These are phyloP conservation scores for Lathyrus oleraceus DNA, from an alignment of 306 rosid species.

Conservation along the genomic window DNA sequence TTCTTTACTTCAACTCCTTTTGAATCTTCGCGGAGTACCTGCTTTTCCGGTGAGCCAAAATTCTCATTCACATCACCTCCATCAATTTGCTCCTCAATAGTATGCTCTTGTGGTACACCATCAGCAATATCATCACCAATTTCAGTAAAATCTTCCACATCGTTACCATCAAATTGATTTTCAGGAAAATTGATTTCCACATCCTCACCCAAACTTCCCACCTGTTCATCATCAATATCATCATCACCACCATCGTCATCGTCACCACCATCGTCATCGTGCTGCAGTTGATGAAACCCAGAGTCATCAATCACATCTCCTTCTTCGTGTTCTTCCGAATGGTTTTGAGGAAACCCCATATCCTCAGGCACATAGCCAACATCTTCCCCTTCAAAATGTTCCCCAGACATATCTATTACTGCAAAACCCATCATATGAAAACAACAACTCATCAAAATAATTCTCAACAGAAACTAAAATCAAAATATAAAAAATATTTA, in stretches of 20 bases:
- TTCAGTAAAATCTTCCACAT: slow-evolving; percentile 30
- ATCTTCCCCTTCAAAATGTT: slow-evolving; percentile 49
- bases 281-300: slow-evolving; percentile 43
- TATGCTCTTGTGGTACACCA: slow-evolving; percentile 36
- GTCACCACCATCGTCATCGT: slow-evolving; percentile 10
- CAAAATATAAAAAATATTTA: not conserved
- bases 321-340: slow-evolving; percentile 41
- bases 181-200: slow-evolving; percentile 20
- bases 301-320: slow-evolving; percentile 49
- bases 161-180: slow-evolving; percentile 41
- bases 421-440: slow-evolving; percentile 17
- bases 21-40: slow-evolving; percentile 40
- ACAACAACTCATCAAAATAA: slow-evolving; percentile 24
- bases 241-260: not conserved
- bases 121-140: slow-evolving; percentile 22
- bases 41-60: slow-evolving; percentile 42
- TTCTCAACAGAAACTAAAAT: slow-evolving; percentile 6
- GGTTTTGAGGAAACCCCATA: slow-evolving; percentile 37
- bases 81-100: slow-evolving; percentile 45
- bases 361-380: slow-evolving; percentile 55
- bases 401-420: slow-evolving; percentile 44
- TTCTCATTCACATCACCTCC: slow-evolving; percentile 39
- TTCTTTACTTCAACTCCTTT: slow-evolving; percentile 60
- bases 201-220: slow-evolving; percentile 39
- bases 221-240: slow-evolving; percentile 7